Evolutionary conservation across 169 alveolate species (phyloP).

Genomic region (Babesia microti): DNA sequence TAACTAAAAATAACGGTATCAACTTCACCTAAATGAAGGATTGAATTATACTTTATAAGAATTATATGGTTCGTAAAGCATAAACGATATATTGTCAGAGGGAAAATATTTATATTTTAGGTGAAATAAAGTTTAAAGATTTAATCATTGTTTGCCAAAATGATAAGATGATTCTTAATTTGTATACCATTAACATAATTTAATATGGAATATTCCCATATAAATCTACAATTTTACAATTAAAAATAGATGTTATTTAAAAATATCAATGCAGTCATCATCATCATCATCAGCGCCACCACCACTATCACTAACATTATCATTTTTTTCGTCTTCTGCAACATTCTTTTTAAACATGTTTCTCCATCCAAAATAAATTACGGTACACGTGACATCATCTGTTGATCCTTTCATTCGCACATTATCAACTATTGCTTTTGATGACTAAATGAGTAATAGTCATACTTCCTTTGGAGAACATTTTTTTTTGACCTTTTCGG

Average conservation of each 20-base stretch:
- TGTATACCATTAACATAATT: slow-evolving; percentile 1
- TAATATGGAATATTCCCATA: background rate
- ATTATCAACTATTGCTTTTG: slow-evolving; percentile 51
- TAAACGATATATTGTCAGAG: slow-evolving; percentile 30
- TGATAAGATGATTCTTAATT: slow-evolving; percentile 1
- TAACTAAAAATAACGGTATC: too few species aligned
- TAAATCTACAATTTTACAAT: background rate
- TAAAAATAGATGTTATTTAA: background rate
- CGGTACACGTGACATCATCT: slow-evolving; percentile 64
- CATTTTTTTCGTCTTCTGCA: slow-evolving; percentile 8
- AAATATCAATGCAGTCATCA: background rate
- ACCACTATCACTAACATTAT: background rate
- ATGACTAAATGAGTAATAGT: too few species aligned
- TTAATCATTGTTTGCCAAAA: slow-evolving; percentile 1
- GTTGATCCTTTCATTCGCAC: slow-evolving; percentile 46
- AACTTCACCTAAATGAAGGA: too few species aligned
- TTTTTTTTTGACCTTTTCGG: slow-evolving; percentile 21
- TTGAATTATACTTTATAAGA: too few species aligned
- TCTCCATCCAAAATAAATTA: slow-evolving; percentile 59
- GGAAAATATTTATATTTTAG: slow-evolving; percentile 5
- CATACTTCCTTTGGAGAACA: slow-evolving; percentile 24
- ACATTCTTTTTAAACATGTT: slow-evolving; percentile 37
- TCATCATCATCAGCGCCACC: background rate
- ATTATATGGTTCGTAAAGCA: too few species aligned
- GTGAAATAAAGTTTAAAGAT: slow-evolving; percentile 4